Conservation (phyloP, 1,284 basidiomycete genomes). For the Dichomitus squalens region DNA sequence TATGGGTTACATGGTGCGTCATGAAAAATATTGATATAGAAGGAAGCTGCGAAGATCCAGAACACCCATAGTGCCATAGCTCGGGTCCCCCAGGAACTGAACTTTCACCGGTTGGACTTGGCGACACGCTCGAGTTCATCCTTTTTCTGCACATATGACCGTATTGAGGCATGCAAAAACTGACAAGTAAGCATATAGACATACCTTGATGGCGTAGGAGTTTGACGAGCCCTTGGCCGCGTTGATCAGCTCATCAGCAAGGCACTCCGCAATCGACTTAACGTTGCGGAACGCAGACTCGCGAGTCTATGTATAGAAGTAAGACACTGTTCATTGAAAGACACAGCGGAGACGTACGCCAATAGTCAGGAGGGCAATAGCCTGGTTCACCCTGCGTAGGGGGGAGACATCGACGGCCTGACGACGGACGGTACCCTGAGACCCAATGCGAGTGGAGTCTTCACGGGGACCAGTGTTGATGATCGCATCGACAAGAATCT, state of each 20-base stretch:
- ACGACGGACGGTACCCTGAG: slow-evolving; percentile 99
- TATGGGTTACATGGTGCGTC: slow-evolving; percentile 36
- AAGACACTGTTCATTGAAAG: neutral
- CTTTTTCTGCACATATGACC: slow-evolving; percentile 64
- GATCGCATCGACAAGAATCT: slow-evolving; percentile 96
- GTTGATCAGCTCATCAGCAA: slow-evolving; percentile 99
- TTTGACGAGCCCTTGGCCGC: slow-evolving; percentile 99
- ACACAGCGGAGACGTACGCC: slow-evolving; percentile 64
- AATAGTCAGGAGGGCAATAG: slow-evolving; percentile 92
- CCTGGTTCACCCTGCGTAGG: slow-evolving; percentile 97
- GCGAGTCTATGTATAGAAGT: slow-evolving; percentile 68
- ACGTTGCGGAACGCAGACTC: slow-evolving; percentile 99
- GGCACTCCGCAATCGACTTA: slow-evolving; percentile 98
- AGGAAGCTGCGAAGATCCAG: slow-evolving; percentile 28
- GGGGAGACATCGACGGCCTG: slow-evolving; percentile 99
- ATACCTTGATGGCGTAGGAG: slow-evolving; percentile 98
- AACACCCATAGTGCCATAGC: slow-evolving; percentile 35
- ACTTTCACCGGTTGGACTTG: slow-evolving; percentile 95
- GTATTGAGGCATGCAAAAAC: neutral
- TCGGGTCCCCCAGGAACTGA: slow-evolving; percentile 19
- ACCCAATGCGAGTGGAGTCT: slow-evolving; percentile 99
- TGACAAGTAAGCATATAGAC: slow-evolving; percentile 22
- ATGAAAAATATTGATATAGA: slow-evolving; percentile 31
- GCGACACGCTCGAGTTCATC: slow-evolving; percentile 99
- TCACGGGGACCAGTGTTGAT: slow-evolving; percentile 99